Evolutionary conservation across 352 stramenopile genomes (phyloP).

Genomic region (Sclerospora graminicola): DNA sequence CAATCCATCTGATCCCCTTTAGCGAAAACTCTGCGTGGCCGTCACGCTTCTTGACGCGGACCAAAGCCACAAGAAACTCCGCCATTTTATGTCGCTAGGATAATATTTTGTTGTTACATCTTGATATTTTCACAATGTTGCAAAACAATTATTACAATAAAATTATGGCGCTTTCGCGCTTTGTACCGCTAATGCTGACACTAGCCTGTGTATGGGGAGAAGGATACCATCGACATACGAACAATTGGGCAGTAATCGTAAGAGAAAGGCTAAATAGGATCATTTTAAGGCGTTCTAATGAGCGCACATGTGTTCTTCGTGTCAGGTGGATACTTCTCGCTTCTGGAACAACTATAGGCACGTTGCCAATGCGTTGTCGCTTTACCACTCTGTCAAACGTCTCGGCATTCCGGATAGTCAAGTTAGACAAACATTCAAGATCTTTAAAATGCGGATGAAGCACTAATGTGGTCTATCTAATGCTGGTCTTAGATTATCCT

Average conservation of each 20-base stretch:
- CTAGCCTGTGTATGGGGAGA: slow-evolving; percentile 11
- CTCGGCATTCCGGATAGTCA: slow-evolving; percentile 92
- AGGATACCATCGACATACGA: slow-evolving; percentile 65
- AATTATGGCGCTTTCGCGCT: slow-evolving; percentile 11
- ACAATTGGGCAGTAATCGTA: slow-evolving; percentile 84
- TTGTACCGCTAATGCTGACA: slow-evolving; percentile 19
- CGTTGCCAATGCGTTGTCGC: slow-evolving; percentile 89
- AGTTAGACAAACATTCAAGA: slow-evolving; percentile 17
- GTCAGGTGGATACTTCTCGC: slow-evolving; percentile 88
- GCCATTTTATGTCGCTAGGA: slow-evolving; percentile 12
- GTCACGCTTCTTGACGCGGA: slow-evolving; percentile 79
- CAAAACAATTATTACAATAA: slow-evolving; percentile 11
- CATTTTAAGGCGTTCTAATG: not conserved
- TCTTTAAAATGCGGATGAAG: not conserved
- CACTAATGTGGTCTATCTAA: not conserved
- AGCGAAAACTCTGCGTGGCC: slow-evolving; percentile 45
- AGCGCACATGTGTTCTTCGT: not conserved
- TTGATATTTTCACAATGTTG: not conserved
- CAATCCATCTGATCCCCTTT: slow-evolving; percentile 50
- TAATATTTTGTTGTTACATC: no score
- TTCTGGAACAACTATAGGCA: slow-evolving; percentile 98
- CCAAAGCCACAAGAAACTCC: slow-evolving; percentile 31
- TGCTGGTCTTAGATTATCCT: slow-evolving; percentile 77
- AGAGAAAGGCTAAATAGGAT: not conserved
- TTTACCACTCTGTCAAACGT: slow-evolving; percentile 91